These are phyloP conservation scores for Aspergillus panamensis DNA, from an alignment of 495 filamentous ascomycete species.

Conservation along the genomic window DNA sequence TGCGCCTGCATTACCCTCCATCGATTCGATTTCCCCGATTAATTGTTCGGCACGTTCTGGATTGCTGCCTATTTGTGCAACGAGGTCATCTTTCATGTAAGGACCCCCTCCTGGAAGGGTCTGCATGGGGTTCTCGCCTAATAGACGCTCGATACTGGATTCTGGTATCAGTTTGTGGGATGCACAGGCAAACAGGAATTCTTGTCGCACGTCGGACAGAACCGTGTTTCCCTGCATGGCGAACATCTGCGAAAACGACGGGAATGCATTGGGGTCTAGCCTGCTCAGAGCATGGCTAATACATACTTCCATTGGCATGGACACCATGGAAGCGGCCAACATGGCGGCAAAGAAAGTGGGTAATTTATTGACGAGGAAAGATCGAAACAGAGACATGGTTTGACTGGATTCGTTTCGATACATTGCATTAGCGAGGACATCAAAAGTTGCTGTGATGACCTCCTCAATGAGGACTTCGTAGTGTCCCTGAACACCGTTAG, in stretches of 20 bases:
- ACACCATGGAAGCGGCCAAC: slow-evolving; percentile 55
- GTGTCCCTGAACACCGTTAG: slow-evolving; percentile 54
- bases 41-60: slow-evolving; percentile 68
- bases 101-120: slow-evolving; percentile 69
- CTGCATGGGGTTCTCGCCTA: slow-evolving; percentile 84
- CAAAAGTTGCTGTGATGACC: slow-evolving; percentile 82
- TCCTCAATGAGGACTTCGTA: slow-evolving; percentile 71
- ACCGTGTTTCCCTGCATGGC: slow-evolving; percentile 70
- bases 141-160: slow-evolving; percentile 69
- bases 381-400: slow-evolving; percentile 74
- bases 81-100: slow-evolving; percentile 72
- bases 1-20: slow-evolving; percentile 92
- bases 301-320: slow-evolving; percentile 69
- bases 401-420: slow-evolving; percentile 71
- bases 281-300: slow-evolving; percentile 74
- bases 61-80: slow-evolving; percentile 69
- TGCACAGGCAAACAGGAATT: slow-evolving; percentile 89
- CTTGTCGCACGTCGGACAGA: slow-evolving; percentile 80
- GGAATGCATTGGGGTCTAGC: slow-evolving; percentile 75
- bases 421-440: slow-evolving; percentile 81
- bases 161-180: slow-evolving; percentile 79
- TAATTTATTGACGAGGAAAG: slow-evolving; percentile 91
- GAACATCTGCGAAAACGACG: slow-evolving; percentile 75
- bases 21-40: slow-evolving; percentile 77
- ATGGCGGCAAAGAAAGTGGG: slow-evolving; percentile 72